Evolutionary conservation across 208 protist species (phyloP).

Genomic region (Trypanosoma lewisi): DNA sequence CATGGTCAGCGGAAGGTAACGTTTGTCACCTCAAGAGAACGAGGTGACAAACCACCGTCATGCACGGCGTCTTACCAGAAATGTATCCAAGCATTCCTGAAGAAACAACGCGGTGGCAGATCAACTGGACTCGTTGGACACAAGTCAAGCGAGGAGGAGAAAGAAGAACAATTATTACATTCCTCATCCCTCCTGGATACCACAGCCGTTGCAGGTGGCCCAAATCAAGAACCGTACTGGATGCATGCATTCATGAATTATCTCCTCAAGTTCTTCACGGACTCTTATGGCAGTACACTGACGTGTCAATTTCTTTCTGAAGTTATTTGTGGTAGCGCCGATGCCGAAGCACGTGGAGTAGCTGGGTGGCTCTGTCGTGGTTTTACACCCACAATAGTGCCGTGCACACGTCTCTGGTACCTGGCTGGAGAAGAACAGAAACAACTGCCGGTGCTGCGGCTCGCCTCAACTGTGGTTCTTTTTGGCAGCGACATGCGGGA

Average conservation of each 20-base stretch:
- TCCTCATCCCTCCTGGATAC: neutral
- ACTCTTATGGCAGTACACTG: slow-evolving; percentile 3
- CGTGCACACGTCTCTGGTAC: neutral
- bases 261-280: slow-evolving; percentile 13
- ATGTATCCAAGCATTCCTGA: slow-evolving; percentile 2
- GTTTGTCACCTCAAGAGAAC: slow-evolving; percentile 2
- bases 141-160: neutral
- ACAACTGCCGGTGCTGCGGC: slow-evolving; percentile 6
- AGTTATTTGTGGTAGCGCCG: slow-evolving; percentile 9
- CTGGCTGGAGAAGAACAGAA: neutral
- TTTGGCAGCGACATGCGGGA: slow-evolving; percentile 21
- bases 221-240: slow-evolving; percentile 14
- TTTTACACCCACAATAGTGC: slow-evolving; percentile 20
- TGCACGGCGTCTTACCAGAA: neutral
- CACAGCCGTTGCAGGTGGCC: neutral
- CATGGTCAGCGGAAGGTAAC: slow-evolving; percentile 4
- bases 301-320: slow-evolving; percentile 14
- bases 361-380: slow-evolving; percentile 30
- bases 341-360: slow-evolving; percentile 1
- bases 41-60: neutral
- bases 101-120: neutral
- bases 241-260: slow-evolving; percentile 18
- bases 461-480: slow-evolving; percentile 22
- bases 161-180: neutral
- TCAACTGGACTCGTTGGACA: neutral